These are phyloP conservation scores for Chaetomium strumarium DNA, from an alignment of 2,329 filamentous ascomycete genomes.

Conservation along the genomic window DNA sequence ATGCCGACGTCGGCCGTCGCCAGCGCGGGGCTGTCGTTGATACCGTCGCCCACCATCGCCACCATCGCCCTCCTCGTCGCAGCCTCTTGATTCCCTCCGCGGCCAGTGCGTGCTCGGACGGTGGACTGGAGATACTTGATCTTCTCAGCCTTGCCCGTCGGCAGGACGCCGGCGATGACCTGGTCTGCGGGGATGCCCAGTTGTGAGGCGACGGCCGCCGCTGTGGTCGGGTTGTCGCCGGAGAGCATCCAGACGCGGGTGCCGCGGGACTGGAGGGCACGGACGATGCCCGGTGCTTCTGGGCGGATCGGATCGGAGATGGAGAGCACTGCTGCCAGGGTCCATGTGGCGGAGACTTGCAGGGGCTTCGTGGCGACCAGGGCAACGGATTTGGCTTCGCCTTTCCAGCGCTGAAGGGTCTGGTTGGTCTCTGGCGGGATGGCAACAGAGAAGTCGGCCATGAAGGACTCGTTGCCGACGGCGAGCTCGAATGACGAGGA, in stretches of 20 bases:
- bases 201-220: constrained; percentile 66
- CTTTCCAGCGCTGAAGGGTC: constrained; percentile 52
- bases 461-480: constrained; percentile 68
- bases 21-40: constrained; percentile 82
- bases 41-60: constrained; percentile 84
- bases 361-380: constrained; percentile 44
- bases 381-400: constrained; percentile 57
- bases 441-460: constrained; percentile 44
- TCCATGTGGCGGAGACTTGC: constrained; percentile 31
- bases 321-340: constrained; percentile 61
- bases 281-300: constrained; percentile 61
- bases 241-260: constrained; percentile 88
- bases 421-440: constrained; percentile 33
- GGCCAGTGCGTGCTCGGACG: constrained; percentile 32
- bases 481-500: constrained; percentile 45
- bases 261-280: constrained; percentile 56
- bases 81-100: background rate
- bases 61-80: constrained; percentile 45
- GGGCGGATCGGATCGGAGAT: constrained; percentile 76
- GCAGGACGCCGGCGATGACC: constrained; percentile 82
- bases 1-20: constrained; percentile 77
- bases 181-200: constrained; percentile 69
- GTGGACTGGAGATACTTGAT: constrained; percentile 57
- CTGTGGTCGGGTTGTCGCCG: constrained; percentile 83
- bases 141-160: constrained; percentile 72